Percentiles rank a stretch among this genome's conserved stretches.
phyloP scores from a whole-genome alignment of 1,284 basidiomycete genomes.

The Xanthoconium separans region DNA sequence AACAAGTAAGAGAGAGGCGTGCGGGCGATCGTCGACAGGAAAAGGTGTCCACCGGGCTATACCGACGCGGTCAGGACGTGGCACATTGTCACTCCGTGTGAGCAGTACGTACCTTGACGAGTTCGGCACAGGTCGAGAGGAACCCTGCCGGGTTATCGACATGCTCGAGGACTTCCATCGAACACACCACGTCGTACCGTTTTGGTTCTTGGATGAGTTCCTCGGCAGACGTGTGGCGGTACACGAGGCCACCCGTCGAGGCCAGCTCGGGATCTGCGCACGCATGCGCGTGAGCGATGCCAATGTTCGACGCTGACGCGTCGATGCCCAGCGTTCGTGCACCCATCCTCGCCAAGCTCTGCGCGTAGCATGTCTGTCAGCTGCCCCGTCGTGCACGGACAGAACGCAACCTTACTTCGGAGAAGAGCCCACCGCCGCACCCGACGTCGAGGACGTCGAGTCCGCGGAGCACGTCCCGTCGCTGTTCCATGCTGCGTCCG shows the following conservation, averaged over 20 bases:
- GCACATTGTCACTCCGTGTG: background rate
- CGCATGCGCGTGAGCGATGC: constrained; percentile 84
- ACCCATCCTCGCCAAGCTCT: constrained; percentile 88
- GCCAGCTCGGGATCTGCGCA: constrained; percentile 67
- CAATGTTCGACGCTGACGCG: constrained; percentile 85
- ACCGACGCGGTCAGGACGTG: constrained; percentile 1
- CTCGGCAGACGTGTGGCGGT: constrained; percentile 83
- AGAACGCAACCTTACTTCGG: constrained; percentile 60
- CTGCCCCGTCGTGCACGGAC: background rate
- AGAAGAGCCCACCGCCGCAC: constrained; percentile 93
- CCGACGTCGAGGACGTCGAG: constrained; percentile 83
- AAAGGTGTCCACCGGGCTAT: constrained; percentile 92
- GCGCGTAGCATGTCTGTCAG: background rate
- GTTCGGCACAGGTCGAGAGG: constrained; percentile 74
- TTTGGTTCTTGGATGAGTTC: constrained; percentile 58
- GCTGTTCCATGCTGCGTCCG: constrained; percentile 28
- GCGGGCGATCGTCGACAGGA: constrained; percentile 95
- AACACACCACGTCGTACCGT: constrained; percentile 90
- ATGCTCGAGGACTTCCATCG: constrained; percentile 98
- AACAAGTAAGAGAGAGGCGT: constrained; percentile 89
- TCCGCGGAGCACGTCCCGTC: constrained; percentile 50
- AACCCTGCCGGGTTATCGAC: constrained; percentile 91
- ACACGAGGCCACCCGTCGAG: constrained; percentile 42
- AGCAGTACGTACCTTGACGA: constrained; percentile 70
- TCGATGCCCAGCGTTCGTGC: constrained; percentile 88